Evolutionary conservation across 768 basidiomycete species (phyloP), one percentile per base, ranked within the genome.

Genomic region (Holtermanniella nyarrowii): DNA sequence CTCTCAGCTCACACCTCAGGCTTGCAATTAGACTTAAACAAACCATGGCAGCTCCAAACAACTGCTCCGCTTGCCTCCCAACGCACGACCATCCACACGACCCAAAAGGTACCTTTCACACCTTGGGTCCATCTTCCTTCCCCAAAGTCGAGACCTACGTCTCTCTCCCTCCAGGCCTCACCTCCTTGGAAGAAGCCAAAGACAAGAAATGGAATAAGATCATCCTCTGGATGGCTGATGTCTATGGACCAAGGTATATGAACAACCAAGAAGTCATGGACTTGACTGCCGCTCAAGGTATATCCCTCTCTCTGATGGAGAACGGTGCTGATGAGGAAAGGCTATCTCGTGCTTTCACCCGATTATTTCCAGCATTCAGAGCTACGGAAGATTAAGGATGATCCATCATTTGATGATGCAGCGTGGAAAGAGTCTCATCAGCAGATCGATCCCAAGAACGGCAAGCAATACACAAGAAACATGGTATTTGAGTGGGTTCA

Each of bases 351-450:
- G 3, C 64, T 82, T 3, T 80, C 80, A 1, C 66, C 78, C 40
- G 82, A 83, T 54, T 83, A 81, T 65, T 82, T 84, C 68, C 75
- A 81, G 46, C 80, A 82, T 5, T 79, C 82, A 48, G 73, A 77
- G 11, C 58, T 82, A 0, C 59, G 76, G n/a, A 49, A 59, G 1
- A 74, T 77, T 54, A 62, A 69, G 20, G 65, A 70, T 2, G 72
- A 76, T 31, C 68, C 73, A 11, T 65, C 44, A 16, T 76, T 74
- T 43, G 71, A 77, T 50, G 70, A 73, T 26, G 37, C 52, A 1
- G 71, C 70, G 0, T 83, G 81, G 80, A 65, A 39, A 42, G 14
- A 26, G 13, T 4, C 20, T 42, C 3, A 50, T 50, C 47, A 46
- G 31, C 31, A 50, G 26, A 48, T 53, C 23, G 51, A 24, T 12